phyloP scores from a whole-genome alignment of 164 flowering plant species.

The Echeveria elegans region DNA sequence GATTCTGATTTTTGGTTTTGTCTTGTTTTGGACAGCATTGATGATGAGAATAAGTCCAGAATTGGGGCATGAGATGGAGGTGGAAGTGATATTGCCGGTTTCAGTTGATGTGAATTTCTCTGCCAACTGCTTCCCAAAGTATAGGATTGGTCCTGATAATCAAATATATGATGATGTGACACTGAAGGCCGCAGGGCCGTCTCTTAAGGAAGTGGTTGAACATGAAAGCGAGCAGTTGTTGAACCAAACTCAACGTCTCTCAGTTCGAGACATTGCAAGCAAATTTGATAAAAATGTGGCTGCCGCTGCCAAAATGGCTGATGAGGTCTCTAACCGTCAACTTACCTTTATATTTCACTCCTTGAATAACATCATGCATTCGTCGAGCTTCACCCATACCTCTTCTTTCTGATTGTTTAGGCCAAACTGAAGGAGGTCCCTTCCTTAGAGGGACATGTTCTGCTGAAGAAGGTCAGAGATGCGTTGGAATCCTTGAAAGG shows the following conservation, averaged over 20 bases:
- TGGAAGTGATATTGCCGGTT: slow-evolving; percentile 42
- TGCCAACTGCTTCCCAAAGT: slow-evolving; percentile 64
- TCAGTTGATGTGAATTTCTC: slow-evolving; percentile 79
- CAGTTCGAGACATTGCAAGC: slow-evolving; percentile 92
- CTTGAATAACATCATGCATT: too few relatives aligned
- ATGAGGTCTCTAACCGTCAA: slow-evolving; percentile 55
- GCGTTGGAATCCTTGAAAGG: slow-evolving; percentile 83
- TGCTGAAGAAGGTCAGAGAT: slow-evolving; percentile 94
- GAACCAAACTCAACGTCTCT: slow-evolving; percentile 86
- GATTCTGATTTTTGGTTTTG: not conserved
- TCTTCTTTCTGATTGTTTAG: slow-evolving; percentile 32
- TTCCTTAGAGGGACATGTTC: slow-evolving; percentile 90
- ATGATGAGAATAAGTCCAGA: slow-evolving; percentile 83
- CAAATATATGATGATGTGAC: slow-evolving; percentile 50
- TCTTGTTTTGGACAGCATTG: slow-evolving; percentile 8
- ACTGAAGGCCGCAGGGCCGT: slow-evolving; percentile 40
- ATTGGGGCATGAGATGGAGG: slow-evolving; percentile 36
- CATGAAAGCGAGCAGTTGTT: slow-evolving; percentile 62
- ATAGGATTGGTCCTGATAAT: slow-evolving; percentile 67
- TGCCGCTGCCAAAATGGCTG: slow-evolving; percentile 80
- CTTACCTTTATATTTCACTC: not conserved
- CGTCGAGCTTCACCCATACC: not conserved
- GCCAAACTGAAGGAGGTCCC: slow-evolving; percentile 80
- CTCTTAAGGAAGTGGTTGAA: slow-evolving; percentile 78
- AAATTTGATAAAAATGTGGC: slow-evolving; percentile 94